Evolutionary conservation across 2,329 filamentous ascomycete genomes (phyloP), one percentile per base, ranked within the genome.

Genomic region (Cladosporium sp.): DNA sequence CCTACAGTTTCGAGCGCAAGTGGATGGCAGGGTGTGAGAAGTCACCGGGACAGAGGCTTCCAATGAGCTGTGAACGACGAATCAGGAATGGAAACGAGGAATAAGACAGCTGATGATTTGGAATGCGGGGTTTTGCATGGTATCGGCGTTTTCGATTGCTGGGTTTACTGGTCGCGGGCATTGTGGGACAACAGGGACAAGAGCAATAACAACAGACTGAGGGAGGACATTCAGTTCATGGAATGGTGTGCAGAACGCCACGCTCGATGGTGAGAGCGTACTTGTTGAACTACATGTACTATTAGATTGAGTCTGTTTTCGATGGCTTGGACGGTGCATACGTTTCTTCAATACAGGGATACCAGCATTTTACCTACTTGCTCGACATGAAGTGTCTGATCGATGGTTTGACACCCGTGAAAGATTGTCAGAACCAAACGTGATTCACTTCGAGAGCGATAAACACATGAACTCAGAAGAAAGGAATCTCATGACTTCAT

Each of bases 21-120:
- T 69, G 57, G 75, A 69, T 69, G 72, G 72, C 61, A 63, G 58
- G 73, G 72, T 18, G 74, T 76, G 26, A 68, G 72, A 62, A 74
- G 72, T 67, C 74, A 75, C 67, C 65, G 72, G 61, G 73, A 76
- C 63, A 66, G 74, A 62, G 73, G 59, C 66, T 74, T 71, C 65
- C 74, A 73, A 56, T 75, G 57, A 67, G 52, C 16, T 37, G 31
- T 18, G 2, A 5, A 23, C 31, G 21, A 21, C 11, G 35, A 60
- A 14, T 14, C n/a, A 7, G 5, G 23, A 3, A 26, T 21, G 6
- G 8, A 4, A 5, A 18, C 1, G n/a, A 57, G 12, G 14, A 26
- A 28, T 21, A 21, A 40, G 23, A 8, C 18, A 21, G 23, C 12
- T 23, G 37, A 16, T 21, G 21, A 26, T 57, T 23, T 28, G 33